phyloP scores from a whole-genome alignment of 2,329 filamentous ascomycete genomes.

The Sclerotinia sclerotiorum region DNA sequence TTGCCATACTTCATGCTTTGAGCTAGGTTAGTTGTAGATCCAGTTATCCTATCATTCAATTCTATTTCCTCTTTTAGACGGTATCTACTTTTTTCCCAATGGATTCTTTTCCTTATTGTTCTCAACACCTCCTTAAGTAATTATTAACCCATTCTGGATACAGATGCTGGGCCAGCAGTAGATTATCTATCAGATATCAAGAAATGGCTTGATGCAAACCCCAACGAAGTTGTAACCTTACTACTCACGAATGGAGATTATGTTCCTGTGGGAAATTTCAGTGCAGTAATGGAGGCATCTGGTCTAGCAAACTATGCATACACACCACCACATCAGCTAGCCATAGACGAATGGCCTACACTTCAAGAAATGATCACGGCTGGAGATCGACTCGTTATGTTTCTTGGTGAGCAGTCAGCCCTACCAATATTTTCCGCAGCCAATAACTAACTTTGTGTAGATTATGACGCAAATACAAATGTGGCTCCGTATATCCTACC shows the following conservation, averaged over 20 bases:
- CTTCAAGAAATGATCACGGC: slow-evolving; percentile 62
- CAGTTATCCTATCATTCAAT: no score
- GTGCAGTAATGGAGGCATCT: slow-evolving; percentile 35
- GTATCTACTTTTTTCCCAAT: background rate
- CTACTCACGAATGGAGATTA: slow-evolving; percentile 65
- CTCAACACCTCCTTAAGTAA: background rate
- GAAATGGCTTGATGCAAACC: slow-evolving; percentile 57
- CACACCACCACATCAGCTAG: slow-evolving; percentile 38
- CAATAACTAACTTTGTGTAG: slow-evolving; percentile 43
- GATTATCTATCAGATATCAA: slow-evolving; percentile 57
- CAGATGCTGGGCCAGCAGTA: slow-evolving; percentile 56
- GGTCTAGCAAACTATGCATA: slow-evolving; percentile 37
- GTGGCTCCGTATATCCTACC: slow-evolving; percentile 62
- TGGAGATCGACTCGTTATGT: slow-evolving; percentile 65
- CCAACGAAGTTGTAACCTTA: slow-evolving; percentile 61
- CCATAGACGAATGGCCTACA: slow-evolving; percentile 65
- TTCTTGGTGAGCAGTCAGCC: slow-evolving; percentile 55
- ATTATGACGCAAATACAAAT: slow-evolving; percentile 55
- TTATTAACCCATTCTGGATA: background rate
- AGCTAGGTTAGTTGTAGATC: background rate
- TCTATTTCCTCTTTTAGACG: no score
- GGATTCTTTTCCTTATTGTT: no score
- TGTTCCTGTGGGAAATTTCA: slow-evolving; percentile 55
- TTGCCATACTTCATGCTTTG: slow-evolving; percentile 19
- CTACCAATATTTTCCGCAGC: no score